Conservation (phyloP, 768 basidiomycete genomes). For the Coprinopsis marcescibilis region DNA sequence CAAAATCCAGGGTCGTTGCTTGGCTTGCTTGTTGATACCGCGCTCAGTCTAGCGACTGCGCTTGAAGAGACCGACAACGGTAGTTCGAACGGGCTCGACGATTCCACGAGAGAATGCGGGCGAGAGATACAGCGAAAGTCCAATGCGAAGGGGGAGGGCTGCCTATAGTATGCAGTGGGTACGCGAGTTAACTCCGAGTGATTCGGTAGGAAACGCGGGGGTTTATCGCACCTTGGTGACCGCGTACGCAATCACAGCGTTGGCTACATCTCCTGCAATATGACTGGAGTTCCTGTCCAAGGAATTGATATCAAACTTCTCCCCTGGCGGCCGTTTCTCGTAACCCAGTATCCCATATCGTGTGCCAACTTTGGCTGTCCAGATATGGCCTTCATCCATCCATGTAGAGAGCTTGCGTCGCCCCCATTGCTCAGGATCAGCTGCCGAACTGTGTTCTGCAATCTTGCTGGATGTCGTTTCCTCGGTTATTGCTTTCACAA, state of each 20-base stretch:
- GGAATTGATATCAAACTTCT: constrained; percentile 19
- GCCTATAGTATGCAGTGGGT: too few relatives aligned
- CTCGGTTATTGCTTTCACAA: constrained; percentile 40
- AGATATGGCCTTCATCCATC: constrained; percentile 73
- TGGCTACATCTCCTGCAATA: constrained; percentile 73
- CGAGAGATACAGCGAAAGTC: constrained; percentile 62
- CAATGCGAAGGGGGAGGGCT: constrained; percentile 67
- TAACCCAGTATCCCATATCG: constrained; percentile 81
- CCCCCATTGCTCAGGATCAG: constrained; percentile 30
- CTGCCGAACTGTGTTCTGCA: constrained; percentile 1
- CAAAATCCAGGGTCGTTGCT: too few relatives aligned
- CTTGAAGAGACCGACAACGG: constrained; percentile 2
- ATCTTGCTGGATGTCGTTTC: constrained; percentile 12
- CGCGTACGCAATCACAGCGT: constrained; percentile 78
- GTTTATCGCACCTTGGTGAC: constrained; percentile 59
- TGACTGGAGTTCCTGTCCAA: constrained; percentile 27
- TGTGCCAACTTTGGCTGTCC: constrained; percentile 64
- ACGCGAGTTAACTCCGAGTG: not conserved
- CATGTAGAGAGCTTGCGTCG: constrained; percentile 43
- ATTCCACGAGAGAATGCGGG: constrained; percentile 65
- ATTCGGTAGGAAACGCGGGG: not conserved
- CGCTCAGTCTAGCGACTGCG: not conserved
- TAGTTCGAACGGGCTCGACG: constrained; percentile 53
- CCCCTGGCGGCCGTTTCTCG: constrained; percentile 41
- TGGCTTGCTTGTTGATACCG: too few relatives aligned